Evolutionary conservation across 352 stramenopile species (phyloP).

Genomic region (Phytophthora pinifolia): DNA sequence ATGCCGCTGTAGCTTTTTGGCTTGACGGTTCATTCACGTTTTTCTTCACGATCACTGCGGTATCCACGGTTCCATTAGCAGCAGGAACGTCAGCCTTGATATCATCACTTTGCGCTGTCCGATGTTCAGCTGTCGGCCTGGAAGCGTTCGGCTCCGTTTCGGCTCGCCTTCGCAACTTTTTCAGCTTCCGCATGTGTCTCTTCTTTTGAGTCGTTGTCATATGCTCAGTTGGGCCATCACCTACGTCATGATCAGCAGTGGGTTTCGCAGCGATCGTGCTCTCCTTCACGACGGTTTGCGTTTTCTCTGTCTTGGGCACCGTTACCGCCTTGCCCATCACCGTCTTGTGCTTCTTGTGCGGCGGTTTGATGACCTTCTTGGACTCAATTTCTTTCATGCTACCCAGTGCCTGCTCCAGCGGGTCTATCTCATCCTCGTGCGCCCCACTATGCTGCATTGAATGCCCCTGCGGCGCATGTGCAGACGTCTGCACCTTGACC

Average conservation of each 20-base stretch:
- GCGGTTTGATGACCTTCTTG: conserved; percentile 5
- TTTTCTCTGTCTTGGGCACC: conserved; percentile 7
- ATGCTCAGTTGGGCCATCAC: not conserved
- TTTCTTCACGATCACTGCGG: not conserved
- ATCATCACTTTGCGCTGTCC: not conserved
- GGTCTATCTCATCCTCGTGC: conserved; percentile 25
- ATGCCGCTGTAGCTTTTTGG: not conserved
- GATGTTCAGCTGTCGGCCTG: not conserved
- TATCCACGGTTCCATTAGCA: not conserved
- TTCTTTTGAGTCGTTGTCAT: conserved; percentile 7
- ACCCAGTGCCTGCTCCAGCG: conserved; percentile 37
- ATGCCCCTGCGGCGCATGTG: conserved; percentile 9
- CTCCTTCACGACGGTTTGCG: conserved; percentile 1
- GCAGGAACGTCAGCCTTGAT: not conserved
- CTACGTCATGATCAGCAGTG: not conserved
- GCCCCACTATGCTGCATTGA: conserved; percentile 6
- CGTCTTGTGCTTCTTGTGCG: conserved; percentile 23
- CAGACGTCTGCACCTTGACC: conserved; percentile 3
- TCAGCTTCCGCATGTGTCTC: conserved; percentile 8
- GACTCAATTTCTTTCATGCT: conserved; percentile 36
- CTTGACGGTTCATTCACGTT: not conserved
- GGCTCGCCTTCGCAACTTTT: not conserved
- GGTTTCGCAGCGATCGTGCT: not conserved
- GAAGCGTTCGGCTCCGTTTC: not conserved
- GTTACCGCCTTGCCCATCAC: not conserved